These are phyloP conservation scores for Potentilla sterilis DNA, from an alignment of 306 rosid species.

Conservation along the genomic window DNA sequence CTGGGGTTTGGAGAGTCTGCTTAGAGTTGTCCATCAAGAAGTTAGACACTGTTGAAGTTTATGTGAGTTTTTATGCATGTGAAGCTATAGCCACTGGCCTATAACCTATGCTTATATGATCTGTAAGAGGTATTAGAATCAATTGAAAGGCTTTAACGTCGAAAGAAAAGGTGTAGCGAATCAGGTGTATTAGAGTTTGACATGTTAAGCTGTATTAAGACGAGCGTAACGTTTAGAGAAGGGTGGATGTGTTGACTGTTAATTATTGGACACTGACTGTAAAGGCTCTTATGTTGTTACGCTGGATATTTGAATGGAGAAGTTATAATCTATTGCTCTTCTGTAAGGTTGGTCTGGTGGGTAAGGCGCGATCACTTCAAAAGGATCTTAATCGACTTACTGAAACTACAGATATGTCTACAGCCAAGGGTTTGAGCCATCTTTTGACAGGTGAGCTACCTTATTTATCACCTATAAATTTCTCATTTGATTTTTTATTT, in stretches of 20 bases:
- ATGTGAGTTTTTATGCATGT: background rate
- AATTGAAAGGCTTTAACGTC: background rate
- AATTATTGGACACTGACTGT: background rate
- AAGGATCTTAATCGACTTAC: slow-evolving; percentile 87
- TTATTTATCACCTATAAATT: slow-evolving; percentile 16
- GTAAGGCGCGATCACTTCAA: slow-evolving; percentile 80
- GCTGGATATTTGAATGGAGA: slow-evolving; percentile 8
- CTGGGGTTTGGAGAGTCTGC: background rate
- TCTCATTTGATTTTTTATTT: too few species aligned
- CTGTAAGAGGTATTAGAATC: background rate
- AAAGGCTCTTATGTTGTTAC: background rate
- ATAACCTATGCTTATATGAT: background rate
- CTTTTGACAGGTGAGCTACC: slow-evolving; percentile 71
- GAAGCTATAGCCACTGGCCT: background rate
- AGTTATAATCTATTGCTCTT: background rate
- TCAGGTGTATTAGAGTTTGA: background rate
- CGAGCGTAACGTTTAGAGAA: background rate
- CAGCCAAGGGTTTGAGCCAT: slow-evolving; percentile 71
- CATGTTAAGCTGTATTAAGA: background rate
- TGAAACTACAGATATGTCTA: slow-evolving; percentile 79
- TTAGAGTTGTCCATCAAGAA: too few species aligned
- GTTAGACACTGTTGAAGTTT: background rate
- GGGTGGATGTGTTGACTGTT: background rate
- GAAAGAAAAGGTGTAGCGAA: background rate
- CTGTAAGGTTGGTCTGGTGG: slow-evolving; percentile 82